Conservation (phyloP, 352 stramenopile species). For the Phytophthora megakarya region DNA sequence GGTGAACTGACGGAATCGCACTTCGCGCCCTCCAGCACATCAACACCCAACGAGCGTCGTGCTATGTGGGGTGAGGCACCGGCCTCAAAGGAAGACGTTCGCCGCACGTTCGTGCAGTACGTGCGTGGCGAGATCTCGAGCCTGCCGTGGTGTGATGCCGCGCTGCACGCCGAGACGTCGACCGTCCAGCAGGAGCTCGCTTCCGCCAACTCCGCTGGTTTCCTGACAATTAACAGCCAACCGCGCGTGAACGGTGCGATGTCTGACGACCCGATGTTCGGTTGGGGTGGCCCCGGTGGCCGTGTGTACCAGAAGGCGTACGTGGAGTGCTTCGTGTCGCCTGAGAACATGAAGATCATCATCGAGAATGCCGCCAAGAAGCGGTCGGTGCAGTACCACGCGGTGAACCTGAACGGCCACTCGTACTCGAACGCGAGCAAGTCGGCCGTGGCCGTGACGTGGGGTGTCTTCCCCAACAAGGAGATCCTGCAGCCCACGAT, state of each 20-base stretch:
- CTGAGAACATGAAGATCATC: slow-evolving; percentile 91
- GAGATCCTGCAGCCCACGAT: slow-evolving; percentile 97
- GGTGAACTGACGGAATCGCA: slow-evolving; percentile 96
- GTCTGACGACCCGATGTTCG: slow-evolving; percentile 93
- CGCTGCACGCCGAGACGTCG: slow-evolving; percentile 94
- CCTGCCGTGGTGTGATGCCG: slow-evolving; percentile 97
- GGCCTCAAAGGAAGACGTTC: slow-evolving; percentile 90
- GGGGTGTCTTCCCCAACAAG: slow-evolving; percentile 98
- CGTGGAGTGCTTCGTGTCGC: slow-evolving; percentile 98
- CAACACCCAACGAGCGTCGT: slow-evolving; percentile 72
- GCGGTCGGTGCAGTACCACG: slow-evolving; percentile 89
- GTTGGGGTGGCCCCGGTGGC: slow-evolving; percentile 95
- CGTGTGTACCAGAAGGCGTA: slow-evolving; percentile 99
- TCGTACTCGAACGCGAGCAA: slow-evolving; percentile 91
- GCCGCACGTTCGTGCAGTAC: slow-evolving; percentile 96
- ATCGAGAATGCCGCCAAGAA: slow-evolving; percentile 88
- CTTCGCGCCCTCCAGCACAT: slow-evolving; percentile 84
- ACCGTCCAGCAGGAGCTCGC: slow-evolving; percentile 84
- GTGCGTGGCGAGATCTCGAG: slow-evolving; percentile 95
- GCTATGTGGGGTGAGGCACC: slow-evolving; percentile 96
- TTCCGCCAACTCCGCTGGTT: slow-evolving; percentile 82
- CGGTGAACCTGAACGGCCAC: slow-evolving; percentile 89
- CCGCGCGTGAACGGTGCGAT: slow-evolving; percentile 90
- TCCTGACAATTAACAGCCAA: slow-evolving; percentile 98
- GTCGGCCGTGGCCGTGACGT: slow-evolving; percentile 96